phyloP scores from a whole-genome alignment of 208 protist species.

The Trypanosoma caninum region DNA sequence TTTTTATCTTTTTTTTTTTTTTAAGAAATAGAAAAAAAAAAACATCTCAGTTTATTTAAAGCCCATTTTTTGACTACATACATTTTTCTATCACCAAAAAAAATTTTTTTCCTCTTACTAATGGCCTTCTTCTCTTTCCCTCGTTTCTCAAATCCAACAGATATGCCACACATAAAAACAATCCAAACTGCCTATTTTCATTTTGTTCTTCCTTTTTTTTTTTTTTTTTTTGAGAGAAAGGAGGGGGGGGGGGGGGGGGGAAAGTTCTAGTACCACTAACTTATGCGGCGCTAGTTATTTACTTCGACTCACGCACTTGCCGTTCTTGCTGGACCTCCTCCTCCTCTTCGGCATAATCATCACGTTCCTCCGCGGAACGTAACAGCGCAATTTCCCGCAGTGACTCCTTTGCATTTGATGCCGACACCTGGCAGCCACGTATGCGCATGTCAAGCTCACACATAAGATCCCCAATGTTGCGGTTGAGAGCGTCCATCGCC shows the following conservation, averaged over 20 bases:
- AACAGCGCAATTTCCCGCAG: conserved; percentile 45
- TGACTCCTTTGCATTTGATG: conserved; percentile 35
- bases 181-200: too few species aligned
- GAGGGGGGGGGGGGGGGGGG: neutral
- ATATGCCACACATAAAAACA: neutral
- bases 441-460: conserved; percentile 37
- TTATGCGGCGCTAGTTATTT: too few species aligned
- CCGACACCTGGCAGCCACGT: conserved; percentile 41
- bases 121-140: neutral
- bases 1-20: neutral
- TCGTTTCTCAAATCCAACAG: neutral
- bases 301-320: neutral
- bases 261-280: too few species aligned
- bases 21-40: neutral
- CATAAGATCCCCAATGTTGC: conserved; percentile 43
- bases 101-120: conserved; percentile 1
- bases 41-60: too few species aligned
- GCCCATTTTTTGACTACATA: too few species aligned
- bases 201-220: neutral
- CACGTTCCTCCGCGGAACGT: conserved; percentile 28
- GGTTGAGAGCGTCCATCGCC: conserved; percentile 33
- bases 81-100: too few species aligned
- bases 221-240: neutral
- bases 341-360: conserved; percentile 13
- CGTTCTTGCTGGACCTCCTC: neutral